Conservation (phyloP, 2,329 filamentous ascomycete genomes). For the Aspergillus sp. region DNA sequence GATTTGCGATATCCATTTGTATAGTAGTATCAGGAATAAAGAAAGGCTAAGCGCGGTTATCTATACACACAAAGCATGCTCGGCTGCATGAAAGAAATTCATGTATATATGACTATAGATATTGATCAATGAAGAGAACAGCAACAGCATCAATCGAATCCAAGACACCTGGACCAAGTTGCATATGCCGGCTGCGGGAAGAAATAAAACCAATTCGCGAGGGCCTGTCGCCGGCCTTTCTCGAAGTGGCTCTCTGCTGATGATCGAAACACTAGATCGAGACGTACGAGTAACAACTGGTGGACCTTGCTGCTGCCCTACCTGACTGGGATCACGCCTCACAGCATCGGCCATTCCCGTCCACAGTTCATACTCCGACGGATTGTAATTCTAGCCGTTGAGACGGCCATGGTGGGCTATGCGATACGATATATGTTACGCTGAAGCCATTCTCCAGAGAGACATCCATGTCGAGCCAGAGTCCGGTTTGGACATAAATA, state of each 20-base stretch:
- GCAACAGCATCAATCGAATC: background rate
- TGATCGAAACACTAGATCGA: background rate
- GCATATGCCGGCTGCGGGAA: background rate
- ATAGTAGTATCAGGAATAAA: too few species aligned
- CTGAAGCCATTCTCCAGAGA: background rate
- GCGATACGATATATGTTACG: background rate
- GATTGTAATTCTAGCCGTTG: background rate
- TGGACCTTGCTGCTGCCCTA: background rate
- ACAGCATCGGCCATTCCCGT: background rate
- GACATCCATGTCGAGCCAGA: background rate
- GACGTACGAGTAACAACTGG: too few species aligned
- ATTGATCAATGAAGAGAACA: background rate
- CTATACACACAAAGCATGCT: too few species aligned
- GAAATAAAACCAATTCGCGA: background rate
- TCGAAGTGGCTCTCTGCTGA: background rate
- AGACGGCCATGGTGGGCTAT: background rate
- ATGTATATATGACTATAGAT: too few species aligned
- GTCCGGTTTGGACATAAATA: background rate
- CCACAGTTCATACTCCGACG: background rate
- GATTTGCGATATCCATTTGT: too few species aligned
- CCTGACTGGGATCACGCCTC: background rate
- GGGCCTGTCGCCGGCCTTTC: background rate
- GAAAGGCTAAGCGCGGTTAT: too few species aligned
- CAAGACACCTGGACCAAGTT: background rate
- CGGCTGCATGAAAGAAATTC: background rate